Evolutionary conservation across 768 basidiomycete species (phyloP), one percentile per base, ranked within the genome.

Genomic region (Suillus subluteus): DNA sequence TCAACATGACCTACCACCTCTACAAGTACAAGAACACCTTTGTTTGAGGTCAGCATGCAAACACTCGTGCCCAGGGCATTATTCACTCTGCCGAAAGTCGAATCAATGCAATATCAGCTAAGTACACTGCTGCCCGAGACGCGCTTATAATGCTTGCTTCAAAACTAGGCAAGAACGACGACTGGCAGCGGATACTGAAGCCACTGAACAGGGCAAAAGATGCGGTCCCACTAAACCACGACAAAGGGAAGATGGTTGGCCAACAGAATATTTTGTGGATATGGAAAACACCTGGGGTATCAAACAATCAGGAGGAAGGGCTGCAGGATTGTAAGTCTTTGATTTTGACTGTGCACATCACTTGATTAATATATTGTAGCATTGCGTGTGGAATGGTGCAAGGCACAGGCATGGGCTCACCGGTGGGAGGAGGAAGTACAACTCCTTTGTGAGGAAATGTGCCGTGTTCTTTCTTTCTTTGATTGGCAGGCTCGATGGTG

Each of bases 381-480:
- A 12, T n/a, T 46, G 11, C 21, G 3, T n/a, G 21, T 46, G 21
- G 8, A 46, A 46, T 46, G 44, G 44, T 46, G 44, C 21, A 46
- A 46, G 65, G 67, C 70, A 23, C 30, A 63, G 65, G 40, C 59
- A 7, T 9, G 23, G 12, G 59, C 59, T 15, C 23, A 40, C 6
- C 23, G 40, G 38, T 43, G 40, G 59, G 40, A 26, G 15, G 40
- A 41, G 59, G 59, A 62, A 7, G 59, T 62, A 26, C 40, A 38
- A 23, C 37, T 62, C 2, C 23, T 43, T 4, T 2, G 5, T n/a
- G 59, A 62, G n/a, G 40, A 62, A 62, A 62, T 62, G 59, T 1
- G 23, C 40, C 18, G 9, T 6, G 38, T 37, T 41, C 59, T 40
- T n/a, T 35, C 35, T 26, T 62, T 62, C 38, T 40, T 43, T n/a